Conservation (phyloP, 306 rosid genomes). For the Trifolium pratense region DNA sequence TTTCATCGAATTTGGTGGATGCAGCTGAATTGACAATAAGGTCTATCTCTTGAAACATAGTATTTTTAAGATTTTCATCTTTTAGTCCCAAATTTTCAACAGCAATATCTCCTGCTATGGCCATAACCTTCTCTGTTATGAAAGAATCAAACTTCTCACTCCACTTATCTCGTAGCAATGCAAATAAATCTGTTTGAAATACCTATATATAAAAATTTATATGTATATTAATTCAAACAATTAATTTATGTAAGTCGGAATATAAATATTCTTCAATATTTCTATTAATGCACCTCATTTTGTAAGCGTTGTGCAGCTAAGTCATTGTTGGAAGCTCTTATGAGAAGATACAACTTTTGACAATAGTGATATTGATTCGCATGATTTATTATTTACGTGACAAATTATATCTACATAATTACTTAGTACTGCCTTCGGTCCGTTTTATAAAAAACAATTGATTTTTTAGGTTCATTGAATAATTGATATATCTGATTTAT, state of each 20-base stretch:
- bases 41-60: conserved; percentile 37
- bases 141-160: conserved; percentile 35
- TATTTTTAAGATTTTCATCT: conserved; percentile 27
- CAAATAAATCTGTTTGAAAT: background rate
- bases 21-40: conserved; percentile 46
- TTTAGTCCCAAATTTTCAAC: conserved; percentile 37
- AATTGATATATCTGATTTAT: no score
- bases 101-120: conserved; percentile 45
- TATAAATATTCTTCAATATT: no score
- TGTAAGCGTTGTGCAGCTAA: conserved; percentile 54
- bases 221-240: background rate
- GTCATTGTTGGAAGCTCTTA: conserved; percentile 54
- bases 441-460: no score
- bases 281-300: conserved; percentile 50
- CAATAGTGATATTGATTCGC: no score
- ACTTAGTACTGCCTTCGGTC: no score
- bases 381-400: no score
- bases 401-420: no score
- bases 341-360: conserved; percentile 64
- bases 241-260: background rate
- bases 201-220: background rate
- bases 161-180: background rate
- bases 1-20: conserved; percentile 38
- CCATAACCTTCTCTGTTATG: conserved; percentile 37
- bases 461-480: no score